phyloP scores from a whole-genome alignment of 352 stramenopile genomes.

The Globisporangium cederbergense region DNA sequence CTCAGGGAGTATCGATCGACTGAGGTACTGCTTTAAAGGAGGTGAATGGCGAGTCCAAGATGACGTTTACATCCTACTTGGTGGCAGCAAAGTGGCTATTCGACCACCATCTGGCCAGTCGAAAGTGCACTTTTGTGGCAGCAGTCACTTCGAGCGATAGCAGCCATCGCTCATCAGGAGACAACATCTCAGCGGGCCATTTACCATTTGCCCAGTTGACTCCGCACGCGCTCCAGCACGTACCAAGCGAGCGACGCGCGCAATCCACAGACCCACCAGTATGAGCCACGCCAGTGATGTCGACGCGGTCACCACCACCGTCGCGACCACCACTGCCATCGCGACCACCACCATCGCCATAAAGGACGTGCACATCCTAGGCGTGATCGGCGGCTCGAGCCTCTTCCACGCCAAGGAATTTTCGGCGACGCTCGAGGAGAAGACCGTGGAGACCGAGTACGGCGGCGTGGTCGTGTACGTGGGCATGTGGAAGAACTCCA shows the following conservation, averaged over 20 bases:
- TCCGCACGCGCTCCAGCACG: too few relatives aligned
- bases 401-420: conserved; percentile 81
- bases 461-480: conserved; percentile 61
- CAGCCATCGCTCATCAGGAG: background rate
- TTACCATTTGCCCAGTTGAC: conserved; percentile 6
- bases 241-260: background rate
- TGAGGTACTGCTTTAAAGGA: background rate
- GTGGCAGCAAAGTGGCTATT: background rate
- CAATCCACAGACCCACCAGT: background rate
- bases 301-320: background rate
- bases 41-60: background rate
- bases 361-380: conserved; percentile 46
- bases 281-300: background rate
- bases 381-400: conserved; percentile 83
- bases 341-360: background rate
- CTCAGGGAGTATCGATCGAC: too few relatives aligned
- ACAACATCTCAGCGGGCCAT: background rate
- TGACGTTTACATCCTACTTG: background rate
- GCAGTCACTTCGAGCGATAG: background rate
- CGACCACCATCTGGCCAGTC: background rate
- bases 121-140: conserved; percentile 2
- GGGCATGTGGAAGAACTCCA: conserved; percentile 39
- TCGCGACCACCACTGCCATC: background rate
- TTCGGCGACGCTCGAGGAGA: conserved; percentile 44
- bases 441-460: conserved; percentile 63